These are phyloP conservation scores for Saraca asoca DNA, from an alignment of 331 rosid genomes.

Conservation along the genomic window DNA sequence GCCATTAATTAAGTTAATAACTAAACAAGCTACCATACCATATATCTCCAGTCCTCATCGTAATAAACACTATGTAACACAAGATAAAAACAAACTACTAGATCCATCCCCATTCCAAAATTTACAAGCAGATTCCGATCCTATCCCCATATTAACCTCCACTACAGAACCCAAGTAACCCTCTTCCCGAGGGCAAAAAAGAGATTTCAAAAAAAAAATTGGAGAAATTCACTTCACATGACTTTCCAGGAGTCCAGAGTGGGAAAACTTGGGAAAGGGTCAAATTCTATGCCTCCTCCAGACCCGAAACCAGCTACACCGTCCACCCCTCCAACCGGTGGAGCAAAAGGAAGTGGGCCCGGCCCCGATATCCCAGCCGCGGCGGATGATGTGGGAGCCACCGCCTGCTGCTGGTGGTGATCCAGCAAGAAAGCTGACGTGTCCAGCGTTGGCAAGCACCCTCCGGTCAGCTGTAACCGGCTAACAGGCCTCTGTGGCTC, in stretches of 20 bases:
- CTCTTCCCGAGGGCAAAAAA: neutral
- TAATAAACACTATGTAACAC: slow-evolving; percentile 29
- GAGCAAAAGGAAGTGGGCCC: slow-evolving; percentile 32
- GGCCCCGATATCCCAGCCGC: slow-evolving; percentile 39
- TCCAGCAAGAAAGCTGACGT: slow-evolving; percentile 76
- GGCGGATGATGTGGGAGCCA: slow-evolving; percentile 34
- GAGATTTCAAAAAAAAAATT: neutral
- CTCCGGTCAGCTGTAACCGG: slow-evolving; percentile 26
- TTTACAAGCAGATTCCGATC: slow-evolving; percentile 40
- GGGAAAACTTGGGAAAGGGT: slow-evolving; percentile 67
- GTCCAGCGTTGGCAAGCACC: slow-evolving; percentile 84
- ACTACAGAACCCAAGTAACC: slow-evolving; percentile 6
- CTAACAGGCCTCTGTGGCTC: slow-evolving; percentile 61
- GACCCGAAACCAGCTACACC: slow-evolving; percentile 16
- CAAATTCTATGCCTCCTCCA: slow-evolving; percentile 63
- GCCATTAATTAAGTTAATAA: slow-evolving; percentile 35
- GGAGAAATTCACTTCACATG: slow-evolving; percentile 48
- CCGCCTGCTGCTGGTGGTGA: slow-evolving; percentile 44
- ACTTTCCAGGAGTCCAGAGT: slow-evolving; percentile 96
- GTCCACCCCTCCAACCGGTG: slow-evolving; percentile 27
- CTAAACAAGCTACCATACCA: slow-evolving; percentile 24
- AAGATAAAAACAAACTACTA: slow-evolving; percentile 17
- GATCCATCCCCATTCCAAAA: slow-evolving; percentile 37
- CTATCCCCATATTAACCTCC: neutral
- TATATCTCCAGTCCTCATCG: slow-evolving; percentile 22